These are phyloP conservation scores for Plectosphaerella plurivora DNA, from an alignment of 2,329 filamentous ascomycete species.

Conservation along the genomic window DNA sequence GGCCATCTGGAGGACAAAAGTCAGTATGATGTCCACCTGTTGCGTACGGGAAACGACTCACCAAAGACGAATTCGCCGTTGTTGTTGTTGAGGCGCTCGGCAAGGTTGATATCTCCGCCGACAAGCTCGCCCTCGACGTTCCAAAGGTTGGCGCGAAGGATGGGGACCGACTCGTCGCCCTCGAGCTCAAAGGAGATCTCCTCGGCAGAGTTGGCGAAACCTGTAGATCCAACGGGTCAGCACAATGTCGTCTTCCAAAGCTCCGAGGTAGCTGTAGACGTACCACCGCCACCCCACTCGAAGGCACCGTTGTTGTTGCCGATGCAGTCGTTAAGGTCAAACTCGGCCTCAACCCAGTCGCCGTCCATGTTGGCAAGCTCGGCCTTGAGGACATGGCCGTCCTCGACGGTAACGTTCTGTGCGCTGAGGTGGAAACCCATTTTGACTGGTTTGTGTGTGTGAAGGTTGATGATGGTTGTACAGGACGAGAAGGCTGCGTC, in stretches of 20 bases:
- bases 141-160: constrained; percentile 46
- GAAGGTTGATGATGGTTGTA: background rate
- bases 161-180: constrained; percentile 41
- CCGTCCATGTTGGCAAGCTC: constrained; percentile 34
- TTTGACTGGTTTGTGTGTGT: constrained; percentile 9
- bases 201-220: constrained; percentile 41
- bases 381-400: constrained; percentile 43
- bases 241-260: background rate
- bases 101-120: constrained; percentile 47
- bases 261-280: background rate
- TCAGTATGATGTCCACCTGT: background rate
- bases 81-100: constrained; percentile 49
- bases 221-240: constrained; percentile 9
- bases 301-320: constrained; percentile 48
- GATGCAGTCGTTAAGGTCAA: constrained; percentile 45
- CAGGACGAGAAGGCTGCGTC: background rate
- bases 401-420: constrained; percentile 40
- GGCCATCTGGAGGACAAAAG: background rate
- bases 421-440: constrained; percentile 49
- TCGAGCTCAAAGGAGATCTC: constrained; percentile 44
- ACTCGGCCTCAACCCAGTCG: constrained; percentile 34
- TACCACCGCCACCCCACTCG: constrained; percentile 34
- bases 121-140: constrained; percentile 35
- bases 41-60: background rate
- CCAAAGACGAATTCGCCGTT: constrained; percentile 38